Evolutionary conservation across 208 protist genomes (phyloP), one percentile per base, ranked within the genome.

Genomic region (Leishmania arabica): DNA sequence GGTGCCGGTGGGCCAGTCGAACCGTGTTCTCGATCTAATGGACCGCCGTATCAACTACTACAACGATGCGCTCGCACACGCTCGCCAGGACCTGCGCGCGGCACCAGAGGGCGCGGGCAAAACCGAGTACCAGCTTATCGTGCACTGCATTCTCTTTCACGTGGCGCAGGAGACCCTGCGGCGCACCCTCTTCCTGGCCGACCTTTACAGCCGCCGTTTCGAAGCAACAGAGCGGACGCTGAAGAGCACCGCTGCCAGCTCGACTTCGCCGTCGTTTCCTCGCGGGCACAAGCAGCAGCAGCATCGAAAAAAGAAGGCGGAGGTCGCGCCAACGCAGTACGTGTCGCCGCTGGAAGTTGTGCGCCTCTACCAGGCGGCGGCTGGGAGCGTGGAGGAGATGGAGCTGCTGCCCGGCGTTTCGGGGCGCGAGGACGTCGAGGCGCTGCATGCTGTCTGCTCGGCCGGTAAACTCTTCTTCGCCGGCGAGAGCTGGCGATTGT

Each of bases 61-160:
- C 85, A 96, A 97, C 87, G 94, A 96, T 79, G 94, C 92, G 8
- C 86, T 97, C 40, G 87, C 82, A 17, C 91, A 96, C 87, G 91
- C 91, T 53, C 88, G 90, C 13, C 89, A 95, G 84, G 94, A 93
- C 78, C 86, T 95, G 45, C 92, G 92, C 73, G 79, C 56, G 11
- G 85, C 90, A 0, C 72, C 77, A 19, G 91, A 95, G 75, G 89
- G 88, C 45, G 79, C 81, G 37, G 65, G 42, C 27, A 83, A 91
- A 83, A 93, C 87, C 31, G 89, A 94, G 80, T 85, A 88, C 75
- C 94, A 96, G 81, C 88, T 97, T 40, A 79, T 96, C 37, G 87
- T 93, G 66, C 94, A 96, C 79, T 97, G 91, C 86, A 82, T 96
- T 27, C 74, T 95, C 47, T 97, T 92, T 74, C 91, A 97, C n/a